Base-by-base conservation (phyloP, 768 basidiomycete species). In the Gyrodon lividus region DNA sequence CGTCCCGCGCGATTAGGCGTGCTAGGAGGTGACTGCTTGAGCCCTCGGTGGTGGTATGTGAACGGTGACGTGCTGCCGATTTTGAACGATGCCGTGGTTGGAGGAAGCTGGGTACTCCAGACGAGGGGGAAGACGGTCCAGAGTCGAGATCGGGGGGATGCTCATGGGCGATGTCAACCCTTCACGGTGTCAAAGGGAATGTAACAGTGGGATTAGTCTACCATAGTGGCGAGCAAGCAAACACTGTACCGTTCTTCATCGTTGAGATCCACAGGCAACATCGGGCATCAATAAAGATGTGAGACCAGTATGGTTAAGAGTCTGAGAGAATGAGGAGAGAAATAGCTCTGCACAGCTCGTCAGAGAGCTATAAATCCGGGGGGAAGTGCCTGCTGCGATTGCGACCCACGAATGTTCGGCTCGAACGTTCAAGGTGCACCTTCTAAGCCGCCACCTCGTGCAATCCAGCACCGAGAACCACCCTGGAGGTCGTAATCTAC, bases 91-190 rank as follows among this genome's bases (percentile, higher is more conserved):
- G 68, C 3, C 51, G 55, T 4, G 54, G 10, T 16, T 60, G 52
- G 4, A 57, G 39, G 41, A 54, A 67, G 3, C 54, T 50, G 14
- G 58, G 66, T 9, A 39, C 22, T 0, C 40, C 47, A n/a, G 56
- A 68, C 2, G 62, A 63, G 1, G 60, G 58, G 1, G 67, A 70
- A 17, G 67, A 70, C 33, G 58, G 50, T 16, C 45, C 52, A 3
- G 67, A 70, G 38, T 69, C 64, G 54, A 70, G 53, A 56, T 68
- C 68, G 17, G 48, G 56, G 24, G 67, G 68, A 10, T 64, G 66
- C 28, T 62, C 54, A 8, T 64, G 67, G 37, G 66, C 64, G 1
- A 66, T 53, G 14, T 52, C 48, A 5, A 54, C 57, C 58, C 67
- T 68, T 44, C 30, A 41, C 6, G n/a, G 22, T 3, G 39, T n/a